phyloP scores from a whole-genome alignment of 768 basidiomycete species.

The Tulasnella sp. region DNA sequence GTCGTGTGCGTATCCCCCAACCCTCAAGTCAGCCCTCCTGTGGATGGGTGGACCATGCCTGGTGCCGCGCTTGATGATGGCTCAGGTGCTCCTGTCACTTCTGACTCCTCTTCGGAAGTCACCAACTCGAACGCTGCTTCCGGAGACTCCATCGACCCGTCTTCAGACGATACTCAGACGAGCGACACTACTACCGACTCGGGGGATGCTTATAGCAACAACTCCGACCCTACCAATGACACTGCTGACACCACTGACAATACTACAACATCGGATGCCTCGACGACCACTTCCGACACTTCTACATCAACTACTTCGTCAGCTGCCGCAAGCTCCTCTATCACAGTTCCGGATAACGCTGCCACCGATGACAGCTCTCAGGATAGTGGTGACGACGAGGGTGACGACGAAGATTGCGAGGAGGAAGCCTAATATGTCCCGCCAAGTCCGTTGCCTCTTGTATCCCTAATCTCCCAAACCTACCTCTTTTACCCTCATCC shows the following conservation, averaged over 20 bases:
- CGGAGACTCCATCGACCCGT: not conserved
- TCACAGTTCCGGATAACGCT: not conserved
- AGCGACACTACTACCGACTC: not conserved
- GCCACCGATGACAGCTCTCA: not conserved
- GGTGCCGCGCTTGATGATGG: not conserved
- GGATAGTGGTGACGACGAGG: not conserved
- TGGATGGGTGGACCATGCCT: not conserved
- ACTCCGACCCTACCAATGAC: too few species aligned
- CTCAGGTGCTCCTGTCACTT: too few species aligned
- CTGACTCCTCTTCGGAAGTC: too few species aligned
- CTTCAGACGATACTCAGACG: not conserved
- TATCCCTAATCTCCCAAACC: too few species aligned
- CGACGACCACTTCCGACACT: not conserved
- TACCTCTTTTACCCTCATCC: too few species aligned
- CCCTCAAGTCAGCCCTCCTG: not conserved
- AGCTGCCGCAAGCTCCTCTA: not conserved
- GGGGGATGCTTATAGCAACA: not conserved
- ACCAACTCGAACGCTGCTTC: too few species aligned
- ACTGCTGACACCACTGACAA: too few species aligned
- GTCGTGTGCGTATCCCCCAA: not conserved
- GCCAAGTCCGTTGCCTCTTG: too few species aligned
- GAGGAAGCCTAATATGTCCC: too few species aligned
- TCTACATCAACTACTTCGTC: not conserved
- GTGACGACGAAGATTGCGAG: not conserved
- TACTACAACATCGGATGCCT: not conserved